Evolutionary conservation across 805 yeast species (phyloP).

Genomic region (Sugiyamaella valdiviana): DNA sequence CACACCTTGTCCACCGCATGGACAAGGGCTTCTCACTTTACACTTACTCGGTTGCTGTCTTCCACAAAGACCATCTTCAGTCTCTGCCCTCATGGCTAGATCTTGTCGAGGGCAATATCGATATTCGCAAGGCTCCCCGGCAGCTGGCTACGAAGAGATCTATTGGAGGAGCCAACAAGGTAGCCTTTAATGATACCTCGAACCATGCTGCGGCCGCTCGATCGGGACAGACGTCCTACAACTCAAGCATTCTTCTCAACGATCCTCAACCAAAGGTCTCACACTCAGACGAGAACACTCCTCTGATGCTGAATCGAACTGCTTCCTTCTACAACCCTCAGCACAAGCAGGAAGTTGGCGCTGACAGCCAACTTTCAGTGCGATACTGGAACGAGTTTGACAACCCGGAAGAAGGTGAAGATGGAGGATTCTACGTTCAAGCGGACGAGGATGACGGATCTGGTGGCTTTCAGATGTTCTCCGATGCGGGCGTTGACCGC

Average conservation of each 20-base stretch:
- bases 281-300: neutral
- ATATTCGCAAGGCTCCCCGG: constrained; percentile 44
- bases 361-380: constrained; percentile 18
- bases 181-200: neutral
- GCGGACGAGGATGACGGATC: constrained; percentile 29
- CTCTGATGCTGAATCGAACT: constrained; percentile 3
- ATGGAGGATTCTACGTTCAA: constrained; percentile 34
- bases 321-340: constrained; percentile 4
- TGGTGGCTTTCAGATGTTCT: constrained; percentile 22
- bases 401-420: constrained; percentile 47
- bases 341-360: constrained; percentile 10
- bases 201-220: neutral
- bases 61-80: constrained; percentile 29
- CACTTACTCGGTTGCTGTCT: constrained; percentile 32
- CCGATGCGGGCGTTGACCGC: constrained; percentile 29
- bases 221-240: neutral
- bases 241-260: constrained; percentile 21
- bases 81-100: constrained; percentile 38
- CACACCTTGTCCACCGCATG: constrained; percentile 46
- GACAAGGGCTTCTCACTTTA: constrained; percentile 35
- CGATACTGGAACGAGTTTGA: constrained; percentile 68
- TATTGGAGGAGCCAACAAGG: neutral
- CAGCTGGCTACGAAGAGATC: neutral
- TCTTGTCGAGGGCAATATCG: constrained; percentile 30
- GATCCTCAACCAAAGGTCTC: constrained; percentile 1